phyloP scores from a whole-genome alignment of 2,329 filamentous ascomycete species.

The Lecanosticta acicola region DNA sequence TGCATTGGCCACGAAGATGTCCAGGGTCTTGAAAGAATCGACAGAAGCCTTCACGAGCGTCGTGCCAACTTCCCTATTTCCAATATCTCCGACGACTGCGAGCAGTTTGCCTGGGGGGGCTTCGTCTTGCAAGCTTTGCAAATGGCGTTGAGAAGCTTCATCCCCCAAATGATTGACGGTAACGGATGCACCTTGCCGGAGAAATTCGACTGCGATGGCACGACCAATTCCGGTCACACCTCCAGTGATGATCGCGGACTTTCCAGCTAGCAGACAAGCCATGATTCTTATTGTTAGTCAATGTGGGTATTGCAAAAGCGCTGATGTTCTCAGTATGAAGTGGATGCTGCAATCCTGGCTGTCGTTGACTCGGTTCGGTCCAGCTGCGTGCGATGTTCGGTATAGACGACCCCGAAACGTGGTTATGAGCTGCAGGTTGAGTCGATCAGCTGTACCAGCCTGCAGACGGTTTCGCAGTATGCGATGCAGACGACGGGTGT shows the following conservation, averaged over 20 bases:
- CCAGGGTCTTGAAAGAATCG: constrained; percentile 47
- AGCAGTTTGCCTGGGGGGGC: constrained; percentile 45
- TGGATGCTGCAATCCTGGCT: background rate
- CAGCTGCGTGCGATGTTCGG: too few species aligned
- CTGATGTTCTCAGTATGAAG: background rate
- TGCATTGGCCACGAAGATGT: constrained; percentile 82
- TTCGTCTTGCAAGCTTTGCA: constrained; percentile 44
- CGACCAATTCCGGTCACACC: constrained; percentile 81
- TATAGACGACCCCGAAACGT: too few species aligned
- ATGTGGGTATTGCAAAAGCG: background rate
- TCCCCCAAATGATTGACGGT: constrained; percentile 71
- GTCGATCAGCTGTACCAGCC: too few species aligned
- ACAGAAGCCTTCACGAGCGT: constrained; percentile 63
- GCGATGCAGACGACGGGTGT: too few species aligned
- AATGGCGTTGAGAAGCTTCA: constrained; percentile 42
- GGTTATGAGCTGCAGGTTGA: too few species aligned
- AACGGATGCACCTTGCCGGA: constrained; percentile 70
- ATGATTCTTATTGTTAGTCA: constrained; percentile 1
- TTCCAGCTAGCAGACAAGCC: constrained; percentile 55
- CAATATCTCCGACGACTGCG: constrained; percentile 70
- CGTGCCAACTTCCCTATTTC: constrained; percentile 63
- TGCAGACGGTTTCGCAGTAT: too few species aligned
- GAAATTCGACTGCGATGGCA: constrained; percentile 73
- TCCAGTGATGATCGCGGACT: constrained; percentile 79
- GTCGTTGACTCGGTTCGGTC: too few species aligned